Conservation (phyloP, 164 flowering plant species). For the Magnolia officinalis region DNA sequence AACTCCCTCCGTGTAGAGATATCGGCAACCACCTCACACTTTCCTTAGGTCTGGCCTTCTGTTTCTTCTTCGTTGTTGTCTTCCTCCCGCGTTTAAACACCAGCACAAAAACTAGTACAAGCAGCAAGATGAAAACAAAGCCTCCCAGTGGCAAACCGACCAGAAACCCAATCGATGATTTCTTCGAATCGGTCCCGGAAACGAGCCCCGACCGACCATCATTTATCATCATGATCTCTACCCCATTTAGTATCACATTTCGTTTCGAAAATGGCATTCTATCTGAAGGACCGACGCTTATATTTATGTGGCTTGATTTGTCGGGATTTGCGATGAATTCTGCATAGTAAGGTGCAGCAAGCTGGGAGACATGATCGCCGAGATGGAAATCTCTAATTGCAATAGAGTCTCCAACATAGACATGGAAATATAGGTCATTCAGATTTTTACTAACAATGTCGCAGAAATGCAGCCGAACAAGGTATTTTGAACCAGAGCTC, state of each 20-base stretch:
- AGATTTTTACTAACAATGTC: slow-evolving; percentile 68
- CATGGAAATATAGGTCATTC: slow-evolving; percentile 30
- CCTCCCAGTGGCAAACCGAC: not conserved
- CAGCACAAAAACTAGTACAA: slow-evolving; percentile 6
- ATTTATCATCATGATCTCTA: slow-evolving; percentile 80
- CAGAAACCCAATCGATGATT: not conserved
- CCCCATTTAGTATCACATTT: slow-evolving; percentile 75
- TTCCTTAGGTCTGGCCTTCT: not conserved
- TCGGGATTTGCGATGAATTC: slow-evolving; percentile 63
- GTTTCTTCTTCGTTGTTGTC: not conserved
- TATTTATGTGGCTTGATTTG: slow-evolving; percentile 30
- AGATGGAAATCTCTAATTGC: slow-evolving; percentile 6
- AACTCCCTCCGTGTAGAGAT: slow-evolving; percentile 13
- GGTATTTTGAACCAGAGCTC: slow-evolving; percentile 44
- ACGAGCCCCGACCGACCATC: slow-evolving; percentile 33
- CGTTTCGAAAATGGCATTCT: slow-evolving; percentile 31
- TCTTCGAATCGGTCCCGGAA: slow-evolving; percentile 20
- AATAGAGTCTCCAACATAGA: not conserved
- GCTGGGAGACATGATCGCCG: slow-evolving; percentile 20
- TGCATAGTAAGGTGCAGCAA: slow-evolving; percentile 75
- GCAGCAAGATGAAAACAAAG: not conserved
- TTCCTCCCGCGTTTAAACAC: not conserved
- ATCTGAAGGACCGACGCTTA: slow-evolving; percentile 74
- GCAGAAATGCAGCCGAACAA: slow-evolving; percentile 81
- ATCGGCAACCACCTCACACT: slow-evolving; percentile 4